Evolutionary conservation across 2,329 filamentous ascomycete genomes (phyloP), one percentile per base, ranked within the genome.

Genomic region (Apiospora hydei): DNA sequence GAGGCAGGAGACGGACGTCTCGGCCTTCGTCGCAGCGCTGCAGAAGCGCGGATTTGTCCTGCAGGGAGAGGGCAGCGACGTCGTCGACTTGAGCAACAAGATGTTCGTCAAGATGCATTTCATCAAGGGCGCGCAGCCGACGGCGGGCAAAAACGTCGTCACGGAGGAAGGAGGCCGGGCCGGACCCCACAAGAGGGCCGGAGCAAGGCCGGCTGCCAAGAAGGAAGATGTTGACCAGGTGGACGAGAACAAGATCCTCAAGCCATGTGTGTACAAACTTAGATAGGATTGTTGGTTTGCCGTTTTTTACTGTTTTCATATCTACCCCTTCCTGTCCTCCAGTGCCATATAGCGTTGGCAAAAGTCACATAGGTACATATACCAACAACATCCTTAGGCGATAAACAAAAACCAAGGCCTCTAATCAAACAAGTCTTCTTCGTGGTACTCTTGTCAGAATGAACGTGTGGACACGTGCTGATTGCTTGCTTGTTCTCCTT

Each of bases 41-140:
- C 85, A 88, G 69, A 91, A 91, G 76, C 88, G 95, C 26, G 96
- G 96, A 0, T 98, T 99, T 78, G 86, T 95, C n/a, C 87, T 98
- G 43, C 92, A 93, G 77, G 89, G 90, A 11, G 89, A 88, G 77
- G 88, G 85, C 74, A 82, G 82, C 34, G 80, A 82, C 67, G 89
- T 92, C 0, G 87, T 97, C 13, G 95, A 99, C 84, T 85, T 97
- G 78, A 89, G 88, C 71, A 99, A 99, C 84, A 97, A 93, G 84
- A 99, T 99, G 96, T 99, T 99, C 85, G 96, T 98, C 76, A 94
- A 93, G 84, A 96, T 99, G 94, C 91, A 93, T 77, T 99, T 99
- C 82, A 86, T 95, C 77, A 99, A 98, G 85, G 90, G 88, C n/a
- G 90, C 90, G 26, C 85, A 90, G 64, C 93, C 95, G 0, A 87